Conservation (phyloP, 768 basidiomycete species). For the Lanmaoa pseudosensibilis region DNA sequence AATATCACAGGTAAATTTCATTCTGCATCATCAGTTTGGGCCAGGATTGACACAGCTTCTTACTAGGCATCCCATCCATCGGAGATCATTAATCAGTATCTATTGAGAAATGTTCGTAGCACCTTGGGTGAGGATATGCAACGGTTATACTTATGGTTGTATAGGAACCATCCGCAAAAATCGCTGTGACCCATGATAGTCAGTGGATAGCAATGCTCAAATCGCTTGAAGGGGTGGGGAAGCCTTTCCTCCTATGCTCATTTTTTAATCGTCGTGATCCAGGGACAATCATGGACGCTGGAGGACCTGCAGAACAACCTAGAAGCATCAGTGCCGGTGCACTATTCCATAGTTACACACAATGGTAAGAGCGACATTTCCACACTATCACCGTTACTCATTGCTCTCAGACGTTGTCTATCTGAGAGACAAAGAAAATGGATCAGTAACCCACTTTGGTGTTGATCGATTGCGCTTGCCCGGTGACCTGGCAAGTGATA, state of each 20-base stretch:
- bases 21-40: not conserved
- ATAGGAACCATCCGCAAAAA: not conserved
- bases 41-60: too few species aligned
- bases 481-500: too few species aligned
- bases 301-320: not conserved
- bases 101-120: not conserved
- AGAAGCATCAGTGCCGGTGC: not conserved
- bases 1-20: not conserved
- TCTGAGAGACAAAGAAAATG: not conserved
- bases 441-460: not conserved
- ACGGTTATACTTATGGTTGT: not conserved
- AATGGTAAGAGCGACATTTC: not conserved
- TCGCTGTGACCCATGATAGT: not conserved
- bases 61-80: not conserved
- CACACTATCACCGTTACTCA: not conserved
- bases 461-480: too few species aligned
- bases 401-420: not conserved
- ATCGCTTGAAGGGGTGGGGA: not conserved
- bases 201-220: not conserved
- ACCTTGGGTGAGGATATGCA: not conserved
- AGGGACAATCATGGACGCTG: not conserved
- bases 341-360: not conserved
- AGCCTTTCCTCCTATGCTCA: not conserved
- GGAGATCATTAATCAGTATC: not conserved
- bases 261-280: not conserved